A percentile compares a stretch with the other conserved stretches of the same genome.
Evolutionary conservation across 495 filamentous ascomycete genomes (phyloP).

Genomic region (Echria macrotheca): DNA sequence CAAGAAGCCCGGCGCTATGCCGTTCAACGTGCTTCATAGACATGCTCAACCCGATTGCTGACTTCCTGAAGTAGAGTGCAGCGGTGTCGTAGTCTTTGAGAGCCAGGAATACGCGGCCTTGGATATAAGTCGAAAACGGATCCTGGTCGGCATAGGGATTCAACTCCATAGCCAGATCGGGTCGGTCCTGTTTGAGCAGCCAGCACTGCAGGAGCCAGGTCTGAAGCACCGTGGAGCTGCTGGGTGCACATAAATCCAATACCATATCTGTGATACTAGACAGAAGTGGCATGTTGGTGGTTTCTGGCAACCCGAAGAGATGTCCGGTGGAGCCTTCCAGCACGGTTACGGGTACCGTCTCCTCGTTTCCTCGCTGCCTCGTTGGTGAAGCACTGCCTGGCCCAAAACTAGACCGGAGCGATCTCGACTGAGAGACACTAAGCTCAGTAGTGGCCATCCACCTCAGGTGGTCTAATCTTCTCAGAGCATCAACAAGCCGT

Average conservation of each 20-base stretch:
- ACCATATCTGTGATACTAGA: constrained; percentile 48
- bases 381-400: constrained; percentile 23
- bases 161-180: constrained; percentile 73
- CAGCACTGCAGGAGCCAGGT: constrained; percentile 59
- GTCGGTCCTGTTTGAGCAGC: constrained; percentile 61
- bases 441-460: constrained; percentile 69
- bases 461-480: constrained; percentile 67
- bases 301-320: constrained; percentile 41
- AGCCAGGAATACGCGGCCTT: constrained; percentile 72
- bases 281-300: constrained; percentile 31
- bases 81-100: constrained; percentile 68
- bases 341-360: constrained; percentile 40
- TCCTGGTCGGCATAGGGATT: constrained; percentile 58
- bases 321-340: constrained; percentile 47
- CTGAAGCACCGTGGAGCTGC: constrained; percentile 46
- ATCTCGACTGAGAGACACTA: constrained; percentile 32
- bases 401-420: constrained; percentile 20
- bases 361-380: constrained; percentile 32
- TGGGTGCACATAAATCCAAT: constrained; percentile 47
- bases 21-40: constrained; percentile 28
- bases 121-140: constrained; percentile 78
- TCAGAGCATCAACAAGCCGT: constrained; percentile 59
- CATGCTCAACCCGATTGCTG: constrained; percentile 68
- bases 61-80: constrained; percentile 71
- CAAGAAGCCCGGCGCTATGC: constrained; percentile 57